These are phyloP conservation scores for Suillus cothurnatus DNA, from an alignment of 768 basidiomycete genomes.

Conservation along the genomic window DNA sequence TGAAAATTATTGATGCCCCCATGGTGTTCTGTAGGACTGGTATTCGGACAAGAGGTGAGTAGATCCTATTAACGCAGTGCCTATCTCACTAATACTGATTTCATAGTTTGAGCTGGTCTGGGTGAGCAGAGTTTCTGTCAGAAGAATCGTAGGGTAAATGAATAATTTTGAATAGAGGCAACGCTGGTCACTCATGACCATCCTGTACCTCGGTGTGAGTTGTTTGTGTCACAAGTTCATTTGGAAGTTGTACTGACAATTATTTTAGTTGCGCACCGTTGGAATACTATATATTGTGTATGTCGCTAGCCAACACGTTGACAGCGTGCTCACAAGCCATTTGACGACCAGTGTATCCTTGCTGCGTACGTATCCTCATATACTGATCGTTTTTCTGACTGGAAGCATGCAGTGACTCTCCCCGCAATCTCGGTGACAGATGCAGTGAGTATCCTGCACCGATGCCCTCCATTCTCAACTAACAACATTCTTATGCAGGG, in stretches of 20 bases:
- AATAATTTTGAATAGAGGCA: not conserved
- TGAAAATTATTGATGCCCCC: not conserved
- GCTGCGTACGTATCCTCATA: not conserved
- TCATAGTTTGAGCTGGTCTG: not conserved
- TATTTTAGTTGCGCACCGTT: not conserved
- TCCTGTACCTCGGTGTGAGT: not conserved
- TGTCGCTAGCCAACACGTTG: not conserved
- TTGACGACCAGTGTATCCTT: not conserved
- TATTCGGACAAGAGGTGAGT: not conserved
- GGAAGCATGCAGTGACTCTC: not conserved
- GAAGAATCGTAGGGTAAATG: not conserved
- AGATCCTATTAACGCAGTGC: not conserved
- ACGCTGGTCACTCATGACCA: not conserved
- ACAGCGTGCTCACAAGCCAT: not conserved
- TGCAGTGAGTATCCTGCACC: not conserved
- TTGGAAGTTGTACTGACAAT: not conserved
- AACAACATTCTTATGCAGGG: not conserved
- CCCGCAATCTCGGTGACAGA: not conserved
- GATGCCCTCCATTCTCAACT: not conserved
- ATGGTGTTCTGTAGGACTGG: not conserved
- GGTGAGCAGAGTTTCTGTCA: not conserved
- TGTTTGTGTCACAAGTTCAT: not conserved
- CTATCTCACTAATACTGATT: not conserved
- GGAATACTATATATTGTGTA: not conserved
- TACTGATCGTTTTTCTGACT: not conserved